Base-by-base conservation (phyloP, 164 flowering plant genomes). In the Vitis labrusca region DNA sequence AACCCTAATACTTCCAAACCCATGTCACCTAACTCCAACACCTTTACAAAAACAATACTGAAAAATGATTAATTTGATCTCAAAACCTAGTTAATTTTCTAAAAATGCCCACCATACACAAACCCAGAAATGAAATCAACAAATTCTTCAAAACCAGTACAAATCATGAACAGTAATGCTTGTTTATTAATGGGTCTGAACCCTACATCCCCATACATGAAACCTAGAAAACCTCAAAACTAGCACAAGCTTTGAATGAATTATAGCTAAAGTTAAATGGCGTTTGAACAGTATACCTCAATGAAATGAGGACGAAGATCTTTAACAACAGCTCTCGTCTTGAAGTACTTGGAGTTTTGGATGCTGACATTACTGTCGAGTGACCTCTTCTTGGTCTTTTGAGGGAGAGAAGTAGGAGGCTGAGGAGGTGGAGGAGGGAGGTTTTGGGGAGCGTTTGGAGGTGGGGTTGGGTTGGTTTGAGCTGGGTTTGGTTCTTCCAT, bases 221-320 rank as follows among this genome's bases (percentile, higher is more conserved):
- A 61, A 61, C 44, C n/a, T 37, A 12, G 30, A 3, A 27, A 59
- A 59, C 12, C 13, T 11, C 37, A 59, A 61, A 29, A 61, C 15
- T 9, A 61, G 9, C n/a, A 61, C 50, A 61, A 37, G 15, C 44
- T 37, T 2, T 59, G 61, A 59, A 59, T 27, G 32, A 58, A 58
- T 2, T 19, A 11, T 58, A 58, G 12, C 19, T 19, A 6, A 23
- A 9, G 27, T 14, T 9, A 10, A 12, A 44, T 37, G 64, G 19
- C 16, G n/a, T 50, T 48, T 12, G 4, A 50, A 32, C 11, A 19
- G 10, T 59, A 14, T 14, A 71, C 73, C 73, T 71, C 74, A 50
- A 71, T 53, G 68, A 85, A 75, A 71, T 72, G 74, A 53, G 85
- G 89, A 16, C 86, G 85, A 64, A 85, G 84, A 29, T 82, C 82